Evolutionary conservation across 2,329 filamentous ascomycete species (phyloP).

Genomic region (Hypomyces perniciosus): DNA sequence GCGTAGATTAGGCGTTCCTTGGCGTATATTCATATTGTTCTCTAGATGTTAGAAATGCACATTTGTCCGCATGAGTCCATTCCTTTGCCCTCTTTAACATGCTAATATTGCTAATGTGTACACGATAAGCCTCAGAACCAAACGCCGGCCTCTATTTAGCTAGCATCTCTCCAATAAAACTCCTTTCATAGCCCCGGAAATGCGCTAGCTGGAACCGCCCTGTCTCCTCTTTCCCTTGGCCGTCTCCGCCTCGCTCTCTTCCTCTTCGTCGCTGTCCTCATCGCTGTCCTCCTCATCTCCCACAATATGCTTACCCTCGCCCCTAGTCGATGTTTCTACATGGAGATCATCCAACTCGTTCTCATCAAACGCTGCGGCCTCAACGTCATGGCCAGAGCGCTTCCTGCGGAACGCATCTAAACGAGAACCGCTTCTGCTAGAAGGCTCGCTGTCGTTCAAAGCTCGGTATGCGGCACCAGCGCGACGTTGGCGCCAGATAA

Average conservation of each 20-base stretch:
- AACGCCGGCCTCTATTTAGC: background rate
- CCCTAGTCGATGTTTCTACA: conserved; percentile 39
- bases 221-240: background rate
- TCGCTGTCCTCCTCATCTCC: conserved; percentile 54
- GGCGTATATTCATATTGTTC: background rate
- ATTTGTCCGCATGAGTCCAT: background rate
- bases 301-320: conserved; percentile 48
- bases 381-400: conserved; percentile 46
- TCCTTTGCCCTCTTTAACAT: background rate
- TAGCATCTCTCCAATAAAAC: background rate
- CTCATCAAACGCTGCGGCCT: conserved; percentile 61
- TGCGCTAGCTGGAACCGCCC: background rate
- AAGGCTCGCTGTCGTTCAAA: conserved; percentile 34
- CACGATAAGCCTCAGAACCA: background rate
- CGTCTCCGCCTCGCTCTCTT: conserved; percentile 14
- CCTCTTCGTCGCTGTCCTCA: conserved; percentile 36
- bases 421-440: conserved; percentile 28
- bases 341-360: conserved; percentile 58
- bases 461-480: conserved; percentile 50
- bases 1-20: conserved; percentile 8
- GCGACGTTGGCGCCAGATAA: conserved; percentile 57
- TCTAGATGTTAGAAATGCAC: conserved; percentile 6
- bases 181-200: background rate
- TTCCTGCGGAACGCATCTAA: conserved; percentile 46
- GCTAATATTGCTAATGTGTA: background rate